Percentiles rank a stretch among this genome's conserved stretches.
phyloP scores from a whole-genome alignment of 2,329 filamentous ascomycete genomes.

The Monosporascus sp. region DNA sequence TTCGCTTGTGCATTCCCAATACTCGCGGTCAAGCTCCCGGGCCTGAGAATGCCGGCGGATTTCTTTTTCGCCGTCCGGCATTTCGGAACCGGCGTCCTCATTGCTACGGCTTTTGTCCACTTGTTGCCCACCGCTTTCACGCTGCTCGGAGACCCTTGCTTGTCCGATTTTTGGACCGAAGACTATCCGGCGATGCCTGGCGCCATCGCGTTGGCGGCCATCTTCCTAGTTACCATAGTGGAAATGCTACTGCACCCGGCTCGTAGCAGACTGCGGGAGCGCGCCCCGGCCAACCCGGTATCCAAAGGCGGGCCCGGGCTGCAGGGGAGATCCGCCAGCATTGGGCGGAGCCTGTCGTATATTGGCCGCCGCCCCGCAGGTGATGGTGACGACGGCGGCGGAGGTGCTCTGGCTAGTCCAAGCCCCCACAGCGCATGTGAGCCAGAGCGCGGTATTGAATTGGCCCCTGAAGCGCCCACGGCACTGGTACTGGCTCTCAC shows the following conservation, averaged over 20 bases:
- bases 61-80: conserved; percentile 54
- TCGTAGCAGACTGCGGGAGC: conserved; percentile 20
- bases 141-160: conserved; percentile 36
- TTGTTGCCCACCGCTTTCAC: conserved; percentile 37
- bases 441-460: background rate
- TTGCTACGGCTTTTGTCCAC: conserved; percentile 59
- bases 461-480: background rate
- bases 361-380: background rate
- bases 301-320: conserved; percentile 17
- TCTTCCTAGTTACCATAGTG: conserved; percentile 43
- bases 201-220: conserved; percentile 37
- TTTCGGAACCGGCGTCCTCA: conserved; percentile 56
- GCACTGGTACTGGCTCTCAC: background rate
- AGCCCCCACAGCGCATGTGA: background rate
- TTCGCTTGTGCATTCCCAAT: conserved; percentile 50
- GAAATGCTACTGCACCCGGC: conserved; percentile 52
- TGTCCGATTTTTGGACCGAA: conserved; percentile 38
- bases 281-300: conserved; percentile 13
- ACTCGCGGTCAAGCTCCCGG: conserved; percentile 45
- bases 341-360: conserved; percentile 27
- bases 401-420: background rate
- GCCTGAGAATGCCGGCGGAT: conserved; percentile 46
- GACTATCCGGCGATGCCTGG: conserved; percentile 42
- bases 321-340: conserved; percentile 28
- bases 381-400: background rate